phyloP scores from a whole-genome alignment of 163 green algal genomes.

The Scenedesmus sp. region DNA sequence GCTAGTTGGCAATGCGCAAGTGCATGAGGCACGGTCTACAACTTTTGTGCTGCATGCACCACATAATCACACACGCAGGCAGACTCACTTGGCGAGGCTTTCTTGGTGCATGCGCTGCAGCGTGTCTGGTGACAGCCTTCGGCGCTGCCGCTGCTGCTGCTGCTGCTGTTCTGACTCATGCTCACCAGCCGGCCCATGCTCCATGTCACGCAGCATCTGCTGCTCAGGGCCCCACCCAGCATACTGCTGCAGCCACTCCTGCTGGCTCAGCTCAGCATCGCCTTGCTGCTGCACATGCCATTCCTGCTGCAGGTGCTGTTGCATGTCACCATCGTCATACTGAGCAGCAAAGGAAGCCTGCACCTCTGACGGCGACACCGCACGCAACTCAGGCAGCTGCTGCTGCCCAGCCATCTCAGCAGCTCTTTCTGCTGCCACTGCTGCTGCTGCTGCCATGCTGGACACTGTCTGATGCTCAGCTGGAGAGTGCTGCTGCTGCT shows the following conservation, averaged over 20 bases:
- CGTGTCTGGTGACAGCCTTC: constrained; percentile 25
- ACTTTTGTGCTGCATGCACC: not conserved
- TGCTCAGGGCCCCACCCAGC: not conserved
- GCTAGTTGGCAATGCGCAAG: no score
- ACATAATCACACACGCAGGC: not conserved
- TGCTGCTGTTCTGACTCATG: not conserved
- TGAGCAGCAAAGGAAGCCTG: not conserved
- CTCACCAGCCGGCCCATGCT: not conserved
- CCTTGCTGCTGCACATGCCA: not conserved
- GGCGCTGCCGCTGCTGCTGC: constrained; percentile 25
- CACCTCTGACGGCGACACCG: not conserved
- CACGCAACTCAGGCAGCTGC: not conserved
- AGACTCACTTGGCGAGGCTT: constrained; percentile 4
- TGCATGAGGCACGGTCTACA: no score
- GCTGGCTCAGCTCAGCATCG: constrained; percentile 6
- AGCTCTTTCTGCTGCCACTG: not conserved
- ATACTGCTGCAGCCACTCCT: not conserved
- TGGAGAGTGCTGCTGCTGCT: not conserved
- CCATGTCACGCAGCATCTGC: constrained; percentile 2
- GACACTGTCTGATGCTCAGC: not conserved
- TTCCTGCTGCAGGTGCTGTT: not conserved
- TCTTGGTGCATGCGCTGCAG: constrained; percentile 40
- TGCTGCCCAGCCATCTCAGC: not conserved
- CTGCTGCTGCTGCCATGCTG: not conserved
- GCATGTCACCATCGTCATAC: not conserved